Evolutionary conservation across 83 land plant species (phyloP).

Genomic region (Isoetes engelmannii): DNA sequence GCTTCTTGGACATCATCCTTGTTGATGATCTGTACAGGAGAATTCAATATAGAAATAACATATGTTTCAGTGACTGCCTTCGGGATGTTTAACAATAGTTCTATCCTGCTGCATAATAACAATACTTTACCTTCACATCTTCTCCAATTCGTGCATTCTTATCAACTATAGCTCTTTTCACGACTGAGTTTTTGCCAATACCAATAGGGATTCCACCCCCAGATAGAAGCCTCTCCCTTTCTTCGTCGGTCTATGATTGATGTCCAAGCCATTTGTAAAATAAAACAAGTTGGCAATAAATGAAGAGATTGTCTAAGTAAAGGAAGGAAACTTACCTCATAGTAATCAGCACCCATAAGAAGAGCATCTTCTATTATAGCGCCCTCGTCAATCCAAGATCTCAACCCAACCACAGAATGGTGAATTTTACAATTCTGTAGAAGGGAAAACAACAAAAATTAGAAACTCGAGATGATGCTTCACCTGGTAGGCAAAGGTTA

Average conservation of each 20-base stretch:
- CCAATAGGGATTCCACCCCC: constrained; percentile 93
- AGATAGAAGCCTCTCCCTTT: constrained; percentile 54
- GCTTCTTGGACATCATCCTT: constrained; percentile 60
- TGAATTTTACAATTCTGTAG: constrained; percentile 60
- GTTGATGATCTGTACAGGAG: constrained; percentile 48
- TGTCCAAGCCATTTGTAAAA: background rate
- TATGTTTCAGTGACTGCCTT: background rate
- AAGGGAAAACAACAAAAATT: background rate
- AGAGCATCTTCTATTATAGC: constrained; percentile 63
- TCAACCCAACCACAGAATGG: constrained; percentile 61
- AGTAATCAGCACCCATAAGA: constrained; percentile 72
- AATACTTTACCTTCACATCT: constrained; percentile 65
- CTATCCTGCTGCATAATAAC: constrained; percentile 6
- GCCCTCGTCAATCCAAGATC: constrained; percentile 55
- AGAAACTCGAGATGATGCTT: background rate
- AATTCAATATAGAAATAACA: background rate
- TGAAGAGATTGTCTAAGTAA: background rate
- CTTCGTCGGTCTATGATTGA: constrained; percentile 70
- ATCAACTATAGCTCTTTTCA: constrained; percentile 93
- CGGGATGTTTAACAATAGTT: background rate
- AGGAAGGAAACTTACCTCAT: constrained; percentile 42
- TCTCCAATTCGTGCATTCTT: constrained; percentile 97
- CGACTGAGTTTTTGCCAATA: constrained; percentile 78
- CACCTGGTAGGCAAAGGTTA: background rate
- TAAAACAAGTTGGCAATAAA: background rate